These are phyloP conservation scores for Phytophthora boehmeriae DNA, from an alignment of 352 stramenopile genomes.

Conservation along the genomic window DNA sequence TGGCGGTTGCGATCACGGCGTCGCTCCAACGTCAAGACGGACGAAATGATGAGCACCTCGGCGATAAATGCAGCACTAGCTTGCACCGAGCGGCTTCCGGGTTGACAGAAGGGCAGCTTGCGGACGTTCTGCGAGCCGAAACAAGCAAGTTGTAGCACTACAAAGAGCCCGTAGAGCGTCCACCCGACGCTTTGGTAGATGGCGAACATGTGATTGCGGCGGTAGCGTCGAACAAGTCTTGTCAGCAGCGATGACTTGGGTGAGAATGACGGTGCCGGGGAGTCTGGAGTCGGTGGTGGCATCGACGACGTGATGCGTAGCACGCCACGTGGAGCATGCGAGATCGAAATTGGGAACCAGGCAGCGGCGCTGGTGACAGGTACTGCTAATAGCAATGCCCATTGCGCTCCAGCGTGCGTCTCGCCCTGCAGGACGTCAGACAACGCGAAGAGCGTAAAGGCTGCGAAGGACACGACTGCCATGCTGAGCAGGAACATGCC, in stretches of 20 bases:
- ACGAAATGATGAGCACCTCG: conserved; percentile 67
- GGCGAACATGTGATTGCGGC: conserved; percentile 46
- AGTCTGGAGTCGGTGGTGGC: not conserved
- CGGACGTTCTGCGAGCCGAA: not conserved
- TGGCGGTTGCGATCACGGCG: conserved; percentile 21
- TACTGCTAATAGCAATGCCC: conserved; percentile 40
- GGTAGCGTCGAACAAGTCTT: conserved; percentile 18
- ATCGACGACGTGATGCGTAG: conserved; percentile 23
- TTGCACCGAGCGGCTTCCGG: conserved; percentile 42
- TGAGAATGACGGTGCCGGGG: conserved; percentile 1
- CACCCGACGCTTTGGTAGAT: conserved; percentile 56
- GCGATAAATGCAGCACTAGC: conserved; percentile 57
- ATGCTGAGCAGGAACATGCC: conserved; percentile 48
- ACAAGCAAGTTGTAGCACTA: conserved; percentile 34
- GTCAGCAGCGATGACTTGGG: conserved; percentile 10
- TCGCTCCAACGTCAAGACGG: conserved; percentile 54
- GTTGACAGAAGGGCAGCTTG: conserved; percentile 30
- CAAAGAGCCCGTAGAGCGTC: conserved; percentile 45
- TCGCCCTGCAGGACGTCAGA: conserved; percentile 36
- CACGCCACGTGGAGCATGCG: conserved; percentile 8
- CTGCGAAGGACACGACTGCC: conserved; percentile 47
- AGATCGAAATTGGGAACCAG: conserved; percentile 47
- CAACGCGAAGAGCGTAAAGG: conserved; percentile 54
- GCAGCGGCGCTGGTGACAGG: conserved; percentile 49
- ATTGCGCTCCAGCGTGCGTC: conserved; percentile 33